phyloP scores from a whole-genome alignment of 768 basidiomycete species.

The Royoungia palumana region DNA sequence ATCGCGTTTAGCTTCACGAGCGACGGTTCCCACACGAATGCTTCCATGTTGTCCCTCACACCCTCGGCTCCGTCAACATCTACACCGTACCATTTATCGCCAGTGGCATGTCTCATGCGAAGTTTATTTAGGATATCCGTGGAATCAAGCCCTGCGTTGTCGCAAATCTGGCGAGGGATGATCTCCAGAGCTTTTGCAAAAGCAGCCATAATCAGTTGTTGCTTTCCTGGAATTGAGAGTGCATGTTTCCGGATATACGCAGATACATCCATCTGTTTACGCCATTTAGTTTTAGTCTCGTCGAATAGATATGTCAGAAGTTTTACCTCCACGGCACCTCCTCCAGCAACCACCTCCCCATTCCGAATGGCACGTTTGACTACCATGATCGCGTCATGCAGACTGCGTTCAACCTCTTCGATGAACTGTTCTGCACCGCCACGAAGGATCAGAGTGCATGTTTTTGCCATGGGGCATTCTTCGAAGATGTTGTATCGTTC shows the following conservation, averaged over 20 bases:
- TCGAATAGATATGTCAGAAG: not conserved
- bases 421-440: constrained; percentile 99
- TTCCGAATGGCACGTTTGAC: constrained; percentile 96
- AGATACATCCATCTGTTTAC: constrained; percentile 94
- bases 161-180: constrained; percentile 97
- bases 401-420: constrained; percentile 93
- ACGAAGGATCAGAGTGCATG: constrained; percentile 89
- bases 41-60: constrained; percentile 93
- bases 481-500: constrained; percentile 96
- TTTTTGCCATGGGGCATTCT: constrained; percentile 89
- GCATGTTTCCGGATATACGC: constrained; percentile 91
- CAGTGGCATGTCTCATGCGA: constrained; percentile 90
- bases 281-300: not conserved
- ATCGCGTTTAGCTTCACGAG: constrained; percentile 95
- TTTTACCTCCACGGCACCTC: constrained; percentile 91
- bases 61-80: constrained; percentile 89
- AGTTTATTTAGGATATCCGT: constrained; percentile 97
- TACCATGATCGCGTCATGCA: constrained; percentile 99
- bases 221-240: constrained; percentile 90
- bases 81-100: constrained; percentile 89
- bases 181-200: constrained; percentile 97
- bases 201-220: constrained; percentile 89
- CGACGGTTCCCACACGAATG: constrained; percentile 98
- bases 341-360: constrained; percentile 95
- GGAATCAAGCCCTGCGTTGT: constrained; percentile 96